Evolutionary conservation across 176 grass and related monocot species (phyloP), one percentile per base, ranked within the genome.

Genomic region (Carex myosuroides): DNA sequence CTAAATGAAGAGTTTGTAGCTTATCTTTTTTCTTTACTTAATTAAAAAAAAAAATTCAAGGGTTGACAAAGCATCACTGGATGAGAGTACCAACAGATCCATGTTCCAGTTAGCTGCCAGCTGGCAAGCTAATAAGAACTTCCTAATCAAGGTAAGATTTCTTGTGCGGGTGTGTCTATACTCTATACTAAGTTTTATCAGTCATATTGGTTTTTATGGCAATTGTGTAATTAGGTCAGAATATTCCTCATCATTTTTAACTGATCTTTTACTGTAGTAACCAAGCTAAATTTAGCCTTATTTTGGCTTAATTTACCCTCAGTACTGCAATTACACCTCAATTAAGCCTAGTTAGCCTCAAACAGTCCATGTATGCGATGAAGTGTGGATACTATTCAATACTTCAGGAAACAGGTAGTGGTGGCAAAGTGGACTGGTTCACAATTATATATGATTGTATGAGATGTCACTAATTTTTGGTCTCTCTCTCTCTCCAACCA

Each of bases 41-140:
- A 83, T 14, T 52, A 17, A 8, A 85, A 75, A 55, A 84, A 70
- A 48, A 73, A 4, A 61, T 78, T 74, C 37, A 67, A 98, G 95
- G 80, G 83, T 94, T 86, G 86, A 91, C 81, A 90, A 85, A 67
- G 80, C 81, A 79, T 87, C 92, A 91, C 78, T 61, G 69, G 63
- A 48, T 16, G 86, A 87, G 62, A 84, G 70, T 55, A 57, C 60
- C 17, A 87, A 83, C 56, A 83, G 48, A 71, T 92, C 88, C 16
- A 86, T 87, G 64, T 94, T 98, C 88, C 95, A 94, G 79, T 87
- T 98, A 82, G 95, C 91, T 35, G 91, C 95, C 80, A 93, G 90
- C 78, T 98, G 95, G 95, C 92, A 98, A 91, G 92, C 92, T 73
- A 94, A 98, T 80, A 98, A 98, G 64, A 98, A 98, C 86, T 93